These are phyloP conservation scores for Mucuna pruriens DNA, from an alignment of 306 rosid genomes.

Conservation along the genomic window DNA sequence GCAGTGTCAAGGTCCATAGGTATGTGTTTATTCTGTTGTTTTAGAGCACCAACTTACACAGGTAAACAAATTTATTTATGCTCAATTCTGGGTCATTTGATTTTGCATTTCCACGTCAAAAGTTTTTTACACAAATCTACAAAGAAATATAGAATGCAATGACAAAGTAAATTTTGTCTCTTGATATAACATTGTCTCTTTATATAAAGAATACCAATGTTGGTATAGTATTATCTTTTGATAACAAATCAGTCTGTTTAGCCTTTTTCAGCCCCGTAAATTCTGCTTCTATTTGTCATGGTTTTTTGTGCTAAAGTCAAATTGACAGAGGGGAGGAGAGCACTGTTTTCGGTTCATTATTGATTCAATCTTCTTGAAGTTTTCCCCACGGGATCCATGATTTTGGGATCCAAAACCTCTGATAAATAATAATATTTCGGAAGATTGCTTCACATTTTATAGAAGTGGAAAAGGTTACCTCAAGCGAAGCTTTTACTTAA, in stretches of 20 bases:
- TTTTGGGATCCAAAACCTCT: background rate
- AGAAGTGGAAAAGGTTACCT: background rate
- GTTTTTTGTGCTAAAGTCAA: background rate
- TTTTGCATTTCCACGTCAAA: background rate
- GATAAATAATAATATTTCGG: background rate
- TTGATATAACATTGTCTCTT: conserved; percentile 6
- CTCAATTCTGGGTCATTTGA: background rate
- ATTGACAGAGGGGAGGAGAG: background rate
- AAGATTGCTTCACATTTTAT: background rate
- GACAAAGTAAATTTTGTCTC: background rate
- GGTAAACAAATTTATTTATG: background rate
- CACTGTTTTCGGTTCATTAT: background rate
- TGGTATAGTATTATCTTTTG: background rate
- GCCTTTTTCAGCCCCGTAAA: background rate
- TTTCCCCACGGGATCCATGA: background rate
- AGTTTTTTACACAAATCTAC: background rate
- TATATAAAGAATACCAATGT: background rate
- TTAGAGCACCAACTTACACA: conserved; percentile 4
- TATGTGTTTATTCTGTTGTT: conserved; percentile 37
- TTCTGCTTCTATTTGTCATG: background rate
- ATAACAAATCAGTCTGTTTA: background rate
- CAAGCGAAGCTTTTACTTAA: background rate
- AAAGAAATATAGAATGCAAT: background rate
- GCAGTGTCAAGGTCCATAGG: conserved; percentile 91
- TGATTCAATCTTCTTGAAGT: background rate